phyloP scores from a whole-genome alignment of 257 asterid species.

The Solanum chilense region DNA sequence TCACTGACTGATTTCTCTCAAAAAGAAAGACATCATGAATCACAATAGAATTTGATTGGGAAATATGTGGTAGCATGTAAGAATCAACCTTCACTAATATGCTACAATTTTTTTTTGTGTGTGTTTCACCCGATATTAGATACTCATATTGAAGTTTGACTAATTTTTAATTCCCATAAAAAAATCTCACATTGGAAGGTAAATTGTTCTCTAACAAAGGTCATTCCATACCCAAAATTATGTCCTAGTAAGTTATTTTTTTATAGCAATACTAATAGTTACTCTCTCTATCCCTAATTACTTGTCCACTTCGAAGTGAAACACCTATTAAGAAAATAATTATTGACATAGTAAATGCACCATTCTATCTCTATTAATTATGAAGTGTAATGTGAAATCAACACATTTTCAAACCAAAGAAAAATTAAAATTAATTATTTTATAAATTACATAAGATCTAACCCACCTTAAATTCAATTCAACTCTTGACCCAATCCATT shows the following conservation, averaged over 20 bases:
- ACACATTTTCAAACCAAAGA: no score
- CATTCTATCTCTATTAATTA: no score
- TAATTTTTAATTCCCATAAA: no score
- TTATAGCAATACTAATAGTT: not conserved
- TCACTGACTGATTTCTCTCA: not conserved
- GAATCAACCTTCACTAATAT: not conserved
- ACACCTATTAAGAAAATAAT: not conserved
- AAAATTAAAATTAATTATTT: no score
- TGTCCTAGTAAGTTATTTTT: not conserved
- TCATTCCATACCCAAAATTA: not conserved
- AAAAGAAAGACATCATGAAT: not conserved
- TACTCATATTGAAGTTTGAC: not conserved
- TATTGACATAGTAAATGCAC: no score
- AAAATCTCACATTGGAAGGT: no score
- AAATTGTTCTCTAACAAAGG: not conserved
- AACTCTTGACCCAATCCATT: not conserved
- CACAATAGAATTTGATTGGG: not conserved
- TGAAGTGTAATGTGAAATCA: not conserved
- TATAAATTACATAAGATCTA: no score
- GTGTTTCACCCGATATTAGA: not conserved
- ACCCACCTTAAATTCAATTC: not conserved
- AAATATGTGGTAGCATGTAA: not conserved
- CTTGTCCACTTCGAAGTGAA: not conserved
- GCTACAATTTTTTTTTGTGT: no score
- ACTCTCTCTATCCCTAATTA: not conserved